Percentiles rank a stretch among this genome's conserved stretches.
These are phyloP conservation scores for Colletotrichum sp. DNA, from an alignment of 2,329 filamentous ascomycete species.

Conservation along the genomic window DNA sequence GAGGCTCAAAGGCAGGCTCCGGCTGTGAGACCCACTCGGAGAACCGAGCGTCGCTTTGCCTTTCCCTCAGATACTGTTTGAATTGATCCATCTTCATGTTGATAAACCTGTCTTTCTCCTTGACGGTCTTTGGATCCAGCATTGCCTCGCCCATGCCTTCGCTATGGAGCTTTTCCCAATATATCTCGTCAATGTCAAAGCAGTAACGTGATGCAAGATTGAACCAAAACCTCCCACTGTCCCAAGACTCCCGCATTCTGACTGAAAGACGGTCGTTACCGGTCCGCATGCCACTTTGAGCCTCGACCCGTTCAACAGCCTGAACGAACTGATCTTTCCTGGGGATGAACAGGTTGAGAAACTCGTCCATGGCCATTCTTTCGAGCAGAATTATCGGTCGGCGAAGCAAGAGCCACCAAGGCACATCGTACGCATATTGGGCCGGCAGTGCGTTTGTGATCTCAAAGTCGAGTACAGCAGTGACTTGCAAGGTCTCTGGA, in stretches of 20 bases:
- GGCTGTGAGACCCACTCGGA: rapidly evolving
- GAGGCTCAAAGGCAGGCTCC: rapidly evolving
- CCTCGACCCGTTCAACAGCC: slow-evolving; percentile 34
- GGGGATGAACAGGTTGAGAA: slow-evolving; percentile 30
- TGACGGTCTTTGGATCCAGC: neutral
- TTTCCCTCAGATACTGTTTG: neutral
- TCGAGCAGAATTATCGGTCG: slow-evolving; percentile 28
- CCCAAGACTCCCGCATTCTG: slow-evolving; percentile 40
- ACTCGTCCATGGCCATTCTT: slow-evolving; percentile 23
- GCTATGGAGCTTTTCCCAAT: slow-evolving; percentile 31
- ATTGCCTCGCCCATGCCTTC: neutral
- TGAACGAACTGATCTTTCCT: slow-evolving; percentile 40
- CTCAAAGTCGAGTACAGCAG: slow-evolving; percentile 42
- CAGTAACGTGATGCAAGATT: slow-evolving; percentile 38
- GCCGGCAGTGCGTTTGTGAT: slow-evolving; percentile 45
- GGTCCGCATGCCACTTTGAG: neutral
- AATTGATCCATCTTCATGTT: neutral
- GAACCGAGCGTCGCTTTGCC: rapidly evolving
- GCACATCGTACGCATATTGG: slow-evolving; percentile 40
- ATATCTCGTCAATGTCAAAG: slow-evolving; percentile 39
- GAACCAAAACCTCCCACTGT: slow-evolving; percentile 38
- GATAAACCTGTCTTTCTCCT: neutral
- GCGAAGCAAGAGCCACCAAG: slow-evolving; percentile 42
- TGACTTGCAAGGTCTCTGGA: slow-evolving; percentile 36
- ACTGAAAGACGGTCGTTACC: slow-evolving; percentile 20